These are phyloP conservation scores for Mycena chlorophos DNA, from an alignment of 768 basidiomycete species.

Conservation along the genomic window DNA sequence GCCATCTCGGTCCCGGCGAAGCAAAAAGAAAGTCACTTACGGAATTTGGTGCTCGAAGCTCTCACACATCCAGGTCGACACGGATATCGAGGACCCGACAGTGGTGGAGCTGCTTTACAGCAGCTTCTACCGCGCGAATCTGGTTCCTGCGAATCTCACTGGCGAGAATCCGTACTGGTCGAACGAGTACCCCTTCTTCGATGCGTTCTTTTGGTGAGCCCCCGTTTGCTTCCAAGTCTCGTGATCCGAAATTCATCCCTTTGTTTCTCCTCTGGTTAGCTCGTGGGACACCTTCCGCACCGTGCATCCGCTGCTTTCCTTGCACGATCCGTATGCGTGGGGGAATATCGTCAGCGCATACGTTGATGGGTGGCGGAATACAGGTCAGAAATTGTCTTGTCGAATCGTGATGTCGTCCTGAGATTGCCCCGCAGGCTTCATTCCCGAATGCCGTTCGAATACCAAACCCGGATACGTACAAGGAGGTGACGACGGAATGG, in stretches of 20 bases:
- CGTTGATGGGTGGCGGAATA: constrained; percentile 52
- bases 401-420: not conserved
- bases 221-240: not conserved
- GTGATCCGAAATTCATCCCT: not conserved
- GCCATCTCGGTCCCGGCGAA: no score
- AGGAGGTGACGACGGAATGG: constrained; percentile 52
- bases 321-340: constrained; percentile 48
- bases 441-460: constrained; percentile 52
- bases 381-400: constrained; percentile 25
- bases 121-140: constrained; percentile 47
- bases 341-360: constrained; percentile 48
- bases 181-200: constrained; percentile 48
- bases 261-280: constrained; percentile 32
- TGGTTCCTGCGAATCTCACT: constrained; percentile 54
- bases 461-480: constrained; percentile 53
- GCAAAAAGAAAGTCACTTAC: no score
- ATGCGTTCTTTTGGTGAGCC: constrained; percentile 49
- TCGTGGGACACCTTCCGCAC: constrained; percentile 59
- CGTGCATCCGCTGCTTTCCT: constrained; percentile 49
- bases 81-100: constrained; percentile 38
- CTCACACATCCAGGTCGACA: constrained; percentile 37
- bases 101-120: constrained; percentile 49
- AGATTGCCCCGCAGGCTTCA: constrained; percentile 34
- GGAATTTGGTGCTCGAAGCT: no score
- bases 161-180: constrained; percentile 54